These are phyloP conservation scores for Echinosophora koreensis DNA, from an alignment of 306 rosid species.

Conservation along the genomic window DNA sequence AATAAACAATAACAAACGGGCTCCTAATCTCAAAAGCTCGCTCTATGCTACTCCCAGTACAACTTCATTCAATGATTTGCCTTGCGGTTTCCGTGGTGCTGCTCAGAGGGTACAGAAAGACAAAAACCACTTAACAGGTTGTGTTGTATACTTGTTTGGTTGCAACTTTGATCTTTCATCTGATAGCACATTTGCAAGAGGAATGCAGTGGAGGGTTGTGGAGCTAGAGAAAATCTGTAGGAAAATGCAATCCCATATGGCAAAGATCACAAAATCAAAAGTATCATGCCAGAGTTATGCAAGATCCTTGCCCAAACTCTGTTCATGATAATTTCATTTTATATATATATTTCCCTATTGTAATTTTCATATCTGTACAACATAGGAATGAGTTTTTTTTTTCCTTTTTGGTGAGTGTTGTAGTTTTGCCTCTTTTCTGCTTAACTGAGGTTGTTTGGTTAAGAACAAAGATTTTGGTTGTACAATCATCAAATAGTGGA, in stretches of 20 bases:
- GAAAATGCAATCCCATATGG: constrained; percentile 85
- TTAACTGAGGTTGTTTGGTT: constrained; percentile 38
- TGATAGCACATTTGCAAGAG: constrained; percentile 82
- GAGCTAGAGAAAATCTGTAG: constrained; percentile 83
- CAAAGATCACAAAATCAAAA: constrained; percentile 74
- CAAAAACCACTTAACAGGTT: too few species aligned
- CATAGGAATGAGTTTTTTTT: constrained; percentile 49
- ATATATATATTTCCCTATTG: constrained; percentile 4
- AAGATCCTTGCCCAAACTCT: constrained; percentile 89
- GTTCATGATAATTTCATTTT: constrained; percentile 59
- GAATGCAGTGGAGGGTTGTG: constrained; percentile 91
- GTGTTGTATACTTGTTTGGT: constrained; percentile 43
- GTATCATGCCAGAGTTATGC: constrained; percentile 59
- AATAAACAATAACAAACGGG: too few species aligned
- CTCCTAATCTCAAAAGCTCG: too few species aligned
- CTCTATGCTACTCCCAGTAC: too few species aligned
- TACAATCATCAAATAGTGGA: constrained; percentile 57
- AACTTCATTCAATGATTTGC: too few species aligned
- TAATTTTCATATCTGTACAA: constrained; percentile 60
- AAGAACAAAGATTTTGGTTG: constrained; percentile 53
- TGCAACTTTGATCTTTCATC: constrained; percentile 60
- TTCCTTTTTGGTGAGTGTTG: too few species aligned
- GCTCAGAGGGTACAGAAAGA: too few species aligned
- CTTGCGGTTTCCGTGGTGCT: too few species aligned
- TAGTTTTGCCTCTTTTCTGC: constrained; percentile 44